A percentile compares a stretch with the other conserved stretches of the same genome.
phyloP scores from a whole-genome alignment of 257 asterid genomes.

The Catharanthus roseus region DNA sequence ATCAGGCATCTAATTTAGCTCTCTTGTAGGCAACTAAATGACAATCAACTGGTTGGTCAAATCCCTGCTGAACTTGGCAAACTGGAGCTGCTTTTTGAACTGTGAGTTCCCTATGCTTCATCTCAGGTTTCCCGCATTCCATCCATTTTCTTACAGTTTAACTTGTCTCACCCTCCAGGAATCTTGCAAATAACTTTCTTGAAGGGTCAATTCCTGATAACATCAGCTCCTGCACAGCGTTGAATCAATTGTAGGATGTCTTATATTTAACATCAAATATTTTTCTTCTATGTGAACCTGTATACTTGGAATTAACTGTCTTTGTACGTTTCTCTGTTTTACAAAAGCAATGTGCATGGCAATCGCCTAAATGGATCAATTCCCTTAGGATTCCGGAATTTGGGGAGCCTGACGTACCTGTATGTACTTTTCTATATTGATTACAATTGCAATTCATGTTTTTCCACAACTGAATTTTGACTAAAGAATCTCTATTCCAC shows the following conservation, averaged over 20 bases:
- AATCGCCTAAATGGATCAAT: constrained; percentile 75
- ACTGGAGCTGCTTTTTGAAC: constrained; percentile 83
- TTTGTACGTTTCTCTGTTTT: not conserved
- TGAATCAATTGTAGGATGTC: constrained; percentile 76
- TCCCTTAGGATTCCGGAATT: constrained; percentile 73
- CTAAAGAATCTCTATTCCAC: not conserved
- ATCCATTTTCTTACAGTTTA: not conserved
- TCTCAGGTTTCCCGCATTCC: not conserved
- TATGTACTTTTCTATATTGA: constrained; percentile 26
- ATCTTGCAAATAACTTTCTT: constrained; percentile 73
- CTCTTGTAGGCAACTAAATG: constrained; percentile 78
- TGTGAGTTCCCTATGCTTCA: constrained; percentile 40
- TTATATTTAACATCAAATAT: not conserved
- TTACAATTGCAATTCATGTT: not conserved
- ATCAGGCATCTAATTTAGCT: constrained; percentile 11
- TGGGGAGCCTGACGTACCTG: constrained; percentile 93
- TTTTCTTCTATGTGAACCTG: not conserved
- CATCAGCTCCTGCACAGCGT: constrained; percentile 87
- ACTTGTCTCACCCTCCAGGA: constrained; percentile 37
- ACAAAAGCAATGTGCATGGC: constrained; percentile 75
- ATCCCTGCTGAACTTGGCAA: constrained; percentile 90
- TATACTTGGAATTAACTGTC: not conserved
- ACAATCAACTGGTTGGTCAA: constrained; percentile 64
- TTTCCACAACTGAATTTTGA: not conserved
- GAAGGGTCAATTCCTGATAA: constrained; percentile 92